Conservation (phyloP, 495 filamentous ascomycete species). For the Penicillium macrosclerotiorum region DNA sequence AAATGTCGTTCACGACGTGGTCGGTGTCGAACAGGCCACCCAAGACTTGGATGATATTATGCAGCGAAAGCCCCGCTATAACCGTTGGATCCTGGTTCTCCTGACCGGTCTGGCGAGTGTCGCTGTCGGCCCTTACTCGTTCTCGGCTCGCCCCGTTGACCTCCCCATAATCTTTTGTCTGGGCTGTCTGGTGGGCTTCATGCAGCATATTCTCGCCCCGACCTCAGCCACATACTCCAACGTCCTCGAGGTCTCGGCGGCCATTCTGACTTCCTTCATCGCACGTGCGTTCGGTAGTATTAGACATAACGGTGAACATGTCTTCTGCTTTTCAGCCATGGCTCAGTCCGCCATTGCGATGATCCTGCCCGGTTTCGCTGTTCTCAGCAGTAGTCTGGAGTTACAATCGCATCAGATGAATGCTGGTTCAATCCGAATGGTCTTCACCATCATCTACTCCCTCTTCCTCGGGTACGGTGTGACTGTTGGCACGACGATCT, state of each 20-base stretch:
- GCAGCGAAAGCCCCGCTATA: constrained; percentile 53
- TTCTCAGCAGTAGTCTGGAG: constrained; percentile 76
- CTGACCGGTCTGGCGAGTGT: constrained; percentile 82
- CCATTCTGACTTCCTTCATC: constrained; percentile 78
- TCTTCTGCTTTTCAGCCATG: constrained; percentile 85
- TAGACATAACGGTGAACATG: constrained; percentile 33
- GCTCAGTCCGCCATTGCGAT: constrained; percentile 86
- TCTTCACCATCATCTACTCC: constrained; percentile 91
- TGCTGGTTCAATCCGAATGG: constrained; percentile 85
- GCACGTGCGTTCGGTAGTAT: constrained; percentile 83
- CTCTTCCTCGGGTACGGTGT: constrained; percentile 94
- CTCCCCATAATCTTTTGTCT: constrained; percentile 81
- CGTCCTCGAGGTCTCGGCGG: constrained; percentile 82
- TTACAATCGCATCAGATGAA: constrained; percentile 81
- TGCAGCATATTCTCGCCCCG: constrained; percentile 76
- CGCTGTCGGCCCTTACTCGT: constrained; percentile 77
- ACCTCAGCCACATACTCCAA: constrained; percentile 73
- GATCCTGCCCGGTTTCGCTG: constrained; percentile 83
- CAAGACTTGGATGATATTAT: constrained; percentile 58
- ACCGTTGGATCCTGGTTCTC: constrained; percentile 63
- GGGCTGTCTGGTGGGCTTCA: constrained; percentile 73
- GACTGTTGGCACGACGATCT: constrained; percentile 87
- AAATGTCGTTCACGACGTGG: constrained; percentile 80
- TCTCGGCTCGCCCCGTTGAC: constrained; percentile 78
- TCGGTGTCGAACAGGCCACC: constrained; percentile 77